Conservation (phyloP, 192 early-diverging fungal genomes). For the Kickxella alabastrina region DNA sequence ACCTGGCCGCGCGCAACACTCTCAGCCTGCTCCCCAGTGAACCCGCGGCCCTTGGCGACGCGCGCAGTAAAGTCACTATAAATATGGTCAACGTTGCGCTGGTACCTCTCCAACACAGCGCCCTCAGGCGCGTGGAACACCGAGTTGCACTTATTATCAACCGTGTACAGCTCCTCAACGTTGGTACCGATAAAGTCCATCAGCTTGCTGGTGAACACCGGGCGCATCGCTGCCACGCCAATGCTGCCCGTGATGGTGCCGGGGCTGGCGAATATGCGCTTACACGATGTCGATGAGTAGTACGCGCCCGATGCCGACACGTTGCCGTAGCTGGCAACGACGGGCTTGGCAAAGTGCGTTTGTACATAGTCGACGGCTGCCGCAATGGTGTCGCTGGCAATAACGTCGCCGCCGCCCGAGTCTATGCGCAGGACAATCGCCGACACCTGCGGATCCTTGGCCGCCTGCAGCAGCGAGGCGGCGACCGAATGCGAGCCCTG, state of each 20-base stretch:
- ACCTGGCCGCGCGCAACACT: slow-evolving; percentile 60
- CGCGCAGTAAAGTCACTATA: slow-evolving; percentile 57
- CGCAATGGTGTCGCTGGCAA: slow-evolving; percentile 65
- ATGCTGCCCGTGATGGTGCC: slow-evolving; percentile 71
- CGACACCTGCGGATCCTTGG: slow-evolving; percentile 52
- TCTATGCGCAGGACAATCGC: slow-evolving; percentile 68
- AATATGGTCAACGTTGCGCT: slow-evolving; percentile 44
- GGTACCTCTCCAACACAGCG: slow-evolving; percentile 47
- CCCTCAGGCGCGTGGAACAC: slow-evolving; percentile 51
- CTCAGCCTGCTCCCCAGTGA: slow-evolving; percentile 53
- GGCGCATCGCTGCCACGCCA: slow-evolving; percentile 60
- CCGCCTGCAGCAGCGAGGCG: slow-evolving; percentile 55
- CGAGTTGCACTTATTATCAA: slow-evolving; percentile 51
- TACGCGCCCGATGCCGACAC: slow-evolving; percentile 57
- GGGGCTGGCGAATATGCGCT: slow-evolving; percentile 59
- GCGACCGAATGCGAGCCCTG: slow-evolving; percentile 51
- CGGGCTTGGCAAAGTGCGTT: slow-evolving; percentile 56
- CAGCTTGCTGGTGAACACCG: slow-evolving; percentile 54
- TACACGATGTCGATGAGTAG: slow-evolving; percentile 55
- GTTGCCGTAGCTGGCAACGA: slow-evolving; percentile 65
- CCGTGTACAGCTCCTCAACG: slow-evolving; percentile 54
- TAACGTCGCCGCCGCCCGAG: slow-evolving; percentile 64
- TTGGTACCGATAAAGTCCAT: slow-evolving; percentile 59
- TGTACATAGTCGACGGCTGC: slow-evolving; percentile 57
- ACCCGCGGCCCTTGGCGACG: slow-evolving; percentile 57